These are phyloP conservation scores for Amauroascus niger DNA, from an alignment of 2,329 filamentous ascomycete species.

Conservation along the genomic window DNA sequence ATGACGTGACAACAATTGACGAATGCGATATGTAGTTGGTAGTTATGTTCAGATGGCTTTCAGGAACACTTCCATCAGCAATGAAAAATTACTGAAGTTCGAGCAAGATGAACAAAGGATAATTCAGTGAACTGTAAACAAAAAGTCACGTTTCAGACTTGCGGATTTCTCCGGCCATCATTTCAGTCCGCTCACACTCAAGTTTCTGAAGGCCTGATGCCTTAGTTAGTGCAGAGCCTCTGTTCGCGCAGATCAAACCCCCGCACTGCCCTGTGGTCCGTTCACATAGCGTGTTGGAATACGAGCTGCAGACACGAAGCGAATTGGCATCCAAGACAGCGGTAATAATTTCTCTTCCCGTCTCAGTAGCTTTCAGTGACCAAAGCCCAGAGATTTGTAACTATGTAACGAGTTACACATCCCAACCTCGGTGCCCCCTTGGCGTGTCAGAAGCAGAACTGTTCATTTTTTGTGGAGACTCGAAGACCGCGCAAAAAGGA, in stretches of 20 bases:
- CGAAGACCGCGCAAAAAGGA: too few species aligned
- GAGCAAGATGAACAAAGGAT: background rate
- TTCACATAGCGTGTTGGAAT: background rate
- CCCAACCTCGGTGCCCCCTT: too few species aligned
- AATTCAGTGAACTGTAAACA: background rate
- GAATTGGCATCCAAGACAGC: too few species aligned
- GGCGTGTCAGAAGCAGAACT: too few species aligned
- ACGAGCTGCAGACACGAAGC: too few species aligned
- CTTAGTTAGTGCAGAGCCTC: conserved; percentile 2
- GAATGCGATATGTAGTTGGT: background rate
- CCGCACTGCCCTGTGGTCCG: background rate
- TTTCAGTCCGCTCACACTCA: background rate
- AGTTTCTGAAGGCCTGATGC: background rate
- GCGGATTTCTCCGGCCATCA: background rate
- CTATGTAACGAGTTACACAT: too few species aligned
- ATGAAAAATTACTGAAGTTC: background rate
- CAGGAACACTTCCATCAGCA: background rate
- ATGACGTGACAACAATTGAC: background rate
- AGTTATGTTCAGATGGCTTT: too few species aligned
- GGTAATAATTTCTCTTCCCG: too few species aligned
- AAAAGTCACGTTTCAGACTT: background rate
- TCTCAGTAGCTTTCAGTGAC: too few species aligned
- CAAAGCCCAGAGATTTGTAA: too few species aligned
- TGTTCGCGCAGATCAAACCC: background rate
- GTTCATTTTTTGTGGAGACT: too few species aligned